A percentile compares a stretch with the other conserved stretches of the same genome.
Conservation (phyloP, 2,329 filamentous ascomycete species). For the Aaosphaeria pasadenensis region DNA sequence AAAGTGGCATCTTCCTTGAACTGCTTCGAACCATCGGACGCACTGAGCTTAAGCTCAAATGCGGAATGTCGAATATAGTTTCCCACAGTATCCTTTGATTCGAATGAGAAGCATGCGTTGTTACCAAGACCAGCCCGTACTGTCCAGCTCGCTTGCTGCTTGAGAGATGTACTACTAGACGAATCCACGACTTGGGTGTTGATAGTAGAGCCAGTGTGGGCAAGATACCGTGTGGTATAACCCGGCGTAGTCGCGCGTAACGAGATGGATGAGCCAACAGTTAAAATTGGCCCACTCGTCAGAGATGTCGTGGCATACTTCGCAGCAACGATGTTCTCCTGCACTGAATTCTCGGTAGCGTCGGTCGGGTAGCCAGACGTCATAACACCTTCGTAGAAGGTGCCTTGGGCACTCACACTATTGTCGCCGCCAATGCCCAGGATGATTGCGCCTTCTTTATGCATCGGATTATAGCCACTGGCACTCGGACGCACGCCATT, state of each 20-base stretch:
- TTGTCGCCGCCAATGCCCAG: constrained; percentile 72
- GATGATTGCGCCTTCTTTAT: constrained; percentile 63
- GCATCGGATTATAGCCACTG: constrained; percentile 59
- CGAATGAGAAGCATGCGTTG: constrained; percentile 59
- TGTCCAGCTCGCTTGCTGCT: no score
- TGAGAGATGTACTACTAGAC: no score
- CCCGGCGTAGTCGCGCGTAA: constrained; percentile 56
- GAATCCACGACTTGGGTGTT: no score
- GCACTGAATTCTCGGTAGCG: constrained; percentile 56
- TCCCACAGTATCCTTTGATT: constrained; percentile 57
- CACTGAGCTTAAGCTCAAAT: constrained; percentile 50
- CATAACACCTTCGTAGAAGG: constrained; percentile 66
- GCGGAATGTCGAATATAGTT: constrained; percentile 57
- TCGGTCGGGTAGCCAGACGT: constrained; percentile 61
- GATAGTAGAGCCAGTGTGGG: constrained; percentile 47
- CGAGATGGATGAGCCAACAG: constrained; percentile 51
- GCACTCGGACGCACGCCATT: constrained; percentile 52
- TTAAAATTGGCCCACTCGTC: constrained; percentile 48
- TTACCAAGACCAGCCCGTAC: constrained; percentile 57
- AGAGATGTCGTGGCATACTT: constrained; percentile 52
- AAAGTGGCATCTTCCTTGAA: constrained; percentile 64
- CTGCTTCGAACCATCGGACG: constrained; percentile 54
- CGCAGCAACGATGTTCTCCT: constrained; percentile 60
- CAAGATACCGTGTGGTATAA: constrained; percentile 54
- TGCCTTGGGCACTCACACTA: constrained; percentile 58